Evolutionary conservation across 2,329 filamentous ascomycete genomes (phyloP).

Genomic region (Penicillium capsulatum): DNA sequence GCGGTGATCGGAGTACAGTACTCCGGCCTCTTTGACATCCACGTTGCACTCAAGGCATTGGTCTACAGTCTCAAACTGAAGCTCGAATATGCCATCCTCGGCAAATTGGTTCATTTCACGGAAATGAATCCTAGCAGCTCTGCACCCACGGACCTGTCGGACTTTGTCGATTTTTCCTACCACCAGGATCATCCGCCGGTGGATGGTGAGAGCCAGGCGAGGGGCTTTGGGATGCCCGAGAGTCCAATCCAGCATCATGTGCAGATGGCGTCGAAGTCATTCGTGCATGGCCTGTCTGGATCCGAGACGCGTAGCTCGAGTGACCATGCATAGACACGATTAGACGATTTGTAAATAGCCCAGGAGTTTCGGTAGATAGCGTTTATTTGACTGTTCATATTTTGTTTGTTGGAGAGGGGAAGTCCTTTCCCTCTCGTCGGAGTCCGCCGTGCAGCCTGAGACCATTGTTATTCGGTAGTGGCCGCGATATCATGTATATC

Average conservation of each 20-base stretch:
- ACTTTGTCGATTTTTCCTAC: constrained; percentile 24
- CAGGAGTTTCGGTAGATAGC: not conserved
- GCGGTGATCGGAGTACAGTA: constrained; percentile 41
- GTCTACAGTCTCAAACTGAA: constrained; percentile 49
- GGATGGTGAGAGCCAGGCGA: constrained; percentile 18
- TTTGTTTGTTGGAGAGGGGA: no score
- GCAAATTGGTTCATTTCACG: constrained; percentile 34
- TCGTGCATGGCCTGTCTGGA: constrained; percentile 1
- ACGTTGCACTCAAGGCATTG: constrained; percentile 43
- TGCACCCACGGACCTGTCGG: constrained; percentile 20
- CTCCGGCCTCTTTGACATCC: constrained; percentile 40
- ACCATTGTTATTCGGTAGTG: no score
- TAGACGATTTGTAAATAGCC: constrained; percentile 8
- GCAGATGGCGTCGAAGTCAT: constrained; percentile 12
- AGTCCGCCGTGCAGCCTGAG: no score
- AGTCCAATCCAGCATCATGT: constrained; percentile 3
- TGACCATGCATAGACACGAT: constrained; percentile 6
- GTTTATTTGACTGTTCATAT: not conserved
- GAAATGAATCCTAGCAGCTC: constrained; percentile 16
- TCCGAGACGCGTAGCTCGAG: constrained; percentile 5
- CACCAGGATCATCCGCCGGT: constrained; percentile 7
- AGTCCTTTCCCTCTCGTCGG: no score
- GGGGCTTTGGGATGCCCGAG: constrained; percentile 2
- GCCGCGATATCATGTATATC: no score
- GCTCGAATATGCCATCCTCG: constrained; percentile 46